A percentile compares a stretch with the other conserved stretches of the same genome.
Evolutionary conservation across 2,329 filamentous ascomycete genomes (phyloP).

Genomic region (Talaromyces sp.): DNA sequence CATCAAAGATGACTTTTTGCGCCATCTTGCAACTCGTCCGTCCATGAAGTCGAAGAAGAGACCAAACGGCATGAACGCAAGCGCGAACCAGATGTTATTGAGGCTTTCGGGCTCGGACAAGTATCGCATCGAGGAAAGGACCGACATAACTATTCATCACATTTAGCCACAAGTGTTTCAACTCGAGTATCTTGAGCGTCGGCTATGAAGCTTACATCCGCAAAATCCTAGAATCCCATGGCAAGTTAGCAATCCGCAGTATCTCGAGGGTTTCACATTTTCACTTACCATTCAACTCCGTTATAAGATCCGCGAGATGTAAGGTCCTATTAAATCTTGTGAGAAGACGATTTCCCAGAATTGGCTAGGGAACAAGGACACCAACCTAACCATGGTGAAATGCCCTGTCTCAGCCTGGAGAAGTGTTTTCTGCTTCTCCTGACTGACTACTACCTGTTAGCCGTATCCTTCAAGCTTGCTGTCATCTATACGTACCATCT

Average conservation of each 20-base stretch:
- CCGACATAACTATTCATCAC: conserved; percentile 70
- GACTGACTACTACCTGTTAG: conserved; percentile 33
- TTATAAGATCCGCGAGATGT: conserved; percentile 52
- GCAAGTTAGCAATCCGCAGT: conserved; percentile 24
- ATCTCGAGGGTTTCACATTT: neutral
- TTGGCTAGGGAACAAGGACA: conserved; percentile 15
- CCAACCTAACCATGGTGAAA: conserved; percentile 52
- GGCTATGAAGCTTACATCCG: conserved; percentile 40
- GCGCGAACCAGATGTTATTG: conserved; percentile 74
- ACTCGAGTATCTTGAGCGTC: neutral
- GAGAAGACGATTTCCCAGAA: conserved; percentile 19
- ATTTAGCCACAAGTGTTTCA: neutral
- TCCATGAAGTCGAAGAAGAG: conserved; percentile 99
- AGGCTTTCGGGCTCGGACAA: conserved; percentile 66
- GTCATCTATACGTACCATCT: conserved; percentile 31
- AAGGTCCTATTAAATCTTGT: conserved; percentile 39
- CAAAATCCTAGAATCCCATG: conserved; percentile 43
- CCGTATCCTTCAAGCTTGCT: conserved; percentile 18
- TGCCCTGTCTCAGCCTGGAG: conserved; percentile 50
- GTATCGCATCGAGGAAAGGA: conserved; percentile 93
- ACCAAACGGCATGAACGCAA: conserved; percentile 85
- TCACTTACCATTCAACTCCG: conserved; percentile 49
- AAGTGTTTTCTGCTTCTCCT: conserved; percentile 52
- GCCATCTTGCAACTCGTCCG: conserved; percentile 92
- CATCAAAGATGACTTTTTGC: conserved; percentile 96